These are phyloP conservation scores for Coniochaeta sp. DNA, from an alignment of 2,329 filamentous ascomycete species.

Conservation along the genomic window DNA sequence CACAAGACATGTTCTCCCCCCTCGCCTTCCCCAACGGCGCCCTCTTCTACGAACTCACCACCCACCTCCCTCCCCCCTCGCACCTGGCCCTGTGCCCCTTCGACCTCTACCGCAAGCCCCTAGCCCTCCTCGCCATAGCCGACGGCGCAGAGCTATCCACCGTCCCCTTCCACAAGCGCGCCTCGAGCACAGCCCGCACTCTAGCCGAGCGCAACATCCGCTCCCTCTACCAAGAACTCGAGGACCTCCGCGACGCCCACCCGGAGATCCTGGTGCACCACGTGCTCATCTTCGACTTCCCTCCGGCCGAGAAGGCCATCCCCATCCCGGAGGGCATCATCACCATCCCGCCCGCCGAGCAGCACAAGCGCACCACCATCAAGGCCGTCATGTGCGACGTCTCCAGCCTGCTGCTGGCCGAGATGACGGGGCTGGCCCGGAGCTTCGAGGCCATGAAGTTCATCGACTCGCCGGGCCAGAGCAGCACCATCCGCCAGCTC, in stretches of 20 bases:
- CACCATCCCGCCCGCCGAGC: conserved; percentile 59
- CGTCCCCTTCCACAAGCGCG: conserved; percentile 43
- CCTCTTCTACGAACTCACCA: conserved; percentile 82
- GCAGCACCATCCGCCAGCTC: conserved; percentile 27
- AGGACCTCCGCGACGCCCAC: conserved; percentile 63
- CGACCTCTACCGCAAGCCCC: conserved; percentile 79
- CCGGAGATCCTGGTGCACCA: conserved; percentile 71
- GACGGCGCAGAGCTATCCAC: conserved; percentile 66
- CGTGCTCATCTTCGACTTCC: conserved; percentile 72
- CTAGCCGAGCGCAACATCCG: conserved; percentile 50
- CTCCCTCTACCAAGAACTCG: conserved; percentile 58
- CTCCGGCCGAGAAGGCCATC: conserved; percentile 33
- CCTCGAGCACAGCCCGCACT: conserved; percentile 43
- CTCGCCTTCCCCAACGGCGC: conserved; percentile 78
- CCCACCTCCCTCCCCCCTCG: conserved; percentile 69
- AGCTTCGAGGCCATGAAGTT: conserved; percentile 65
- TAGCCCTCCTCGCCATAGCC: conserved; percentile 76
- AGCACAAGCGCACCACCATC: conserved; percentile 70
- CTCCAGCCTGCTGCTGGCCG: conserved; percentile 64
- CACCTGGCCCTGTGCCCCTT: conserved; percentile 79
- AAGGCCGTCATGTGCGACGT: conserved; percentile 76
- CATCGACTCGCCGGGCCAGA: conserved; percentile 67
- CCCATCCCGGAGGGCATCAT: conserved; percentile 61
- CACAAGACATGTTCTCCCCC: conserved; percentile 84
- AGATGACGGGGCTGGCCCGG: conserved; percentile 67